A percentile compares a stretch with the other conserved stretches of the same genome.
Conservation (phyloP, 2,329 filamentous ascomycete species). For the Colletotrichum sp. region DNA sequence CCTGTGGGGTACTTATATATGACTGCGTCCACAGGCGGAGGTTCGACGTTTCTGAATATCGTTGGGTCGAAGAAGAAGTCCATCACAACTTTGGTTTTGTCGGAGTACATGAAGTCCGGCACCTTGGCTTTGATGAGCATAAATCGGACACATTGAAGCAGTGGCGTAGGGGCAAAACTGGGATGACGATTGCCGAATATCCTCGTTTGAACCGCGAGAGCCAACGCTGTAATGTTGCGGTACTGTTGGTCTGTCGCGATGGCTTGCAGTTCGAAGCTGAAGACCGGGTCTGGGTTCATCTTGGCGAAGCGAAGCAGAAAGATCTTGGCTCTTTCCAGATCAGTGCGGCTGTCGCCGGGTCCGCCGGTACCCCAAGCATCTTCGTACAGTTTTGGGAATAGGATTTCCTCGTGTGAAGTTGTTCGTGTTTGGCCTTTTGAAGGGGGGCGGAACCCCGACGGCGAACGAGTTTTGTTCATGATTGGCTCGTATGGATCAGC, state of each 20-base stretch:
- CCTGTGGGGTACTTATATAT: background rate
- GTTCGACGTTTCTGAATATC: background rate
- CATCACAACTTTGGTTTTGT: background rate
- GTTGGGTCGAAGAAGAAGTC: background rate
- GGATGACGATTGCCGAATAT: constrained; percentile 32
- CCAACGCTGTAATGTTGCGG: constrained; percentile 22
- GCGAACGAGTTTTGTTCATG: background rate
- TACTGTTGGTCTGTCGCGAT: constrained; percentile 30
- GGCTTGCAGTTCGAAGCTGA: constrained; percentile 27
- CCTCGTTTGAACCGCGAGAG: constrained; percentile 28
- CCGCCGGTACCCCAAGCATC: background rate
- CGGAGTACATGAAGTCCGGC: background rate
- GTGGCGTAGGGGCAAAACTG: constrained; percentile 30
- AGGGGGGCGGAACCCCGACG: background rate
- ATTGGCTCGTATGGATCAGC: no score
- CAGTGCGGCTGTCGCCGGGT: constrained; percentile 4
- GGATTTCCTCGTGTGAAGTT: background rate
- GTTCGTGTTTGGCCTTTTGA: background rate
- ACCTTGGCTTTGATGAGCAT: background rate
- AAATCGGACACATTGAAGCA: constrained; percentile 35
- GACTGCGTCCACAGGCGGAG: background rate
- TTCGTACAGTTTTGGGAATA: background rate
- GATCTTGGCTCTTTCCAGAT: constrained; percentile 33
- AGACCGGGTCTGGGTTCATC: constrained; percentile 23
- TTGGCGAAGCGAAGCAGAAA: constrained; percentile 33